Base-by-base conservation (phyloP, 768 basidiomycete genomes). In the Mycena filopes region DNA sequence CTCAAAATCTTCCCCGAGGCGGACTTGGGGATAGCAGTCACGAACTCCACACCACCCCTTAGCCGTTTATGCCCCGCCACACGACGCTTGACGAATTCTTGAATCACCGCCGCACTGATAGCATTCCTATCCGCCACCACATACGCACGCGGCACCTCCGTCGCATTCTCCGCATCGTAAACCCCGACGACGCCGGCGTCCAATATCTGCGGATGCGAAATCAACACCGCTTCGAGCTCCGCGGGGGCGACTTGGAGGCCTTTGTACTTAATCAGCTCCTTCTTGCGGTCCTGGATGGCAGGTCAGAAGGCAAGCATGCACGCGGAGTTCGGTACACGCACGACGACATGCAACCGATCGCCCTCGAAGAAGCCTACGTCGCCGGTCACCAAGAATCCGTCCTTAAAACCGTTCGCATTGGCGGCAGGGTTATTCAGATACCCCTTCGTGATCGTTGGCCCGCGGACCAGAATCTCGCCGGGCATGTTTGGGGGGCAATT, bases 181-280 rank as follows among this genome's bases (percentile, higher is more conserved):
- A 78, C 62, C 2, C 76, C 76, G 25, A 78, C 72, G 1, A 78
- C 75, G 18, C 60, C 74, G 6, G 71, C 73, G 55, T 79, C 78
- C 5, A 53, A 55, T 12, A 79, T 75, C 40, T 68, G 66, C 1
- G 72, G 70, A 56, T 76, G 72, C 20, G 67, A 60, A 16, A 79
- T 65, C 1, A 79, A 58, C 21, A 72, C 61, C 0, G 71, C 77
- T 42, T 79, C 78, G 4, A 79, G 70, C 57, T 79, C 78, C 2
- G 78, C 77, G 0, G 78, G 77, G 0, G 78, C 70, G 16, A 79
- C 74, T 55, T 72, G 70, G 18, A 71, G 55, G n/a, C 71, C 66
- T 42, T 68, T 71, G 11, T 59, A 62, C 28, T 71, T 68, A 49
- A 72, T 72, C 3, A 72, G 60, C 31, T 72, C 71, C 47, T 74